A percentile compares a stretch with the other conserved stretches of the same genome.
Conservation (phyloP, 352 stramenopile species). For the Phytopythium oedochilum region DNA sequence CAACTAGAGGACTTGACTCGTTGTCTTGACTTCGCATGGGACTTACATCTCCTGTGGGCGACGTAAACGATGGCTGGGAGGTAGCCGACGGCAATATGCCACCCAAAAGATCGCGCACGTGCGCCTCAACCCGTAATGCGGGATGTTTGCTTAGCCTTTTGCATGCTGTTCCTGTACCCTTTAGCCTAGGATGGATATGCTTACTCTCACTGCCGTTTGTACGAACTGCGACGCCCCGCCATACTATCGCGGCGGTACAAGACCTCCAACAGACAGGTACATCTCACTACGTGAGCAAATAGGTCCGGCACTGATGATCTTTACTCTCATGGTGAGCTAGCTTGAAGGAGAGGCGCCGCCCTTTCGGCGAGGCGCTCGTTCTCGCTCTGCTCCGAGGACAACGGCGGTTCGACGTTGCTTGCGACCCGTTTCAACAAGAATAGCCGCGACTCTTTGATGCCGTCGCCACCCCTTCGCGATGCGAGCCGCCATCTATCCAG, state of each 20-base stretch:
- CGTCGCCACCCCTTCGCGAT: neutral
- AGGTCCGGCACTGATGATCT: neutral
- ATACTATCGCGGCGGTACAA: neutral
- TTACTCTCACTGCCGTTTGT: neutral
- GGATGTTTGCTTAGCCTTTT: neutral
- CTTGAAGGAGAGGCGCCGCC: too few relatives aligned
- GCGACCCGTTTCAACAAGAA: neutral
- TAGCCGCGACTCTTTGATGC: conserved; percentile 3
- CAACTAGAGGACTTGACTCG: conserved; percentile 51
- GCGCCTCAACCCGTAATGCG: neutral
- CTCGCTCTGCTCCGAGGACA: too few relatives aligned
- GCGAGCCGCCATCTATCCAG: neutral
- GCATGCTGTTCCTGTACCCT: neutral
- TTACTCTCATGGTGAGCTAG: neutral
- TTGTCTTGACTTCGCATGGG: neutral
- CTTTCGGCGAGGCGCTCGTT: too few relatives aligned
- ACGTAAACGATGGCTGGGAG: neutral
- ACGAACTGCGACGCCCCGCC: neutral
- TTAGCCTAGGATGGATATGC: too few relatives aligned
- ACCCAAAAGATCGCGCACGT: neutral
- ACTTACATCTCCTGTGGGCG: neutral
- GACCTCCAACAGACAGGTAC: neutral
- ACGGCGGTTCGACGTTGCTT: neutral
- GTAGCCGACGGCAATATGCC: neutral
- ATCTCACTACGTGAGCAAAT: neutral